Conservation (phyloP, 1,284 basidiomycete genomes). For the Rhodotorula sp. region DNA sequence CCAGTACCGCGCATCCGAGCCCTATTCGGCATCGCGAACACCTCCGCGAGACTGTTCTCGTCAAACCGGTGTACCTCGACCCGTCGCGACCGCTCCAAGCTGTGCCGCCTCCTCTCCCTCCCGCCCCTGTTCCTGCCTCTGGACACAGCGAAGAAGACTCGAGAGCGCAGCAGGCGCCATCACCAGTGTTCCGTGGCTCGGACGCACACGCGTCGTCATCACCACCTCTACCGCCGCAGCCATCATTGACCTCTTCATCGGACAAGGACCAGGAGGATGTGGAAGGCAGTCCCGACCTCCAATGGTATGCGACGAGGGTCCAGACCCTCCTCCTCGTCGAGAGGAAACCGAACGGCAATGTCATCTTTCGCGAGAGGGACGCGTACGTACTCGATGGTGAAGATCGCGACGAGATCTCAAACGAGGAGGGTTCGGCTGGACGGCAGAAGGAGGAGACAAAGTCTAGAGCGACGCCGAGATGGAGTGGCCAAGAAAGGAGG, state of each 20-base stretch:
- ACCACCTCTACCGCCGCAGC: no score
- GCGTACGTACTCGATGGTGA: constrained; percentile 16
- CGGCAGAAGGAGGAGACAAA: background rate
- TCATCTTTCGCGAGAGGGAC: constrained; percentile 36
- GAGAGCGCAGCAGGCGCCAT: no score
- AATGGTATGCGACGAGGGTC: constrained; percentile 43
- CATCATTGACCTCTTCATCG: no score
- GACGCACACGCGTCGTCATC: no score
- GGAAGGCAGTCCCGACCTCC: constrained; percentile 4
- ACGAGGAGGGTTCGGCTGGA: constrained; percentile 11
- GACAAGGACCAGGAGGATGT: no score
- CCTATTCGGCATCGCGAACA: constrained; percentile 35
- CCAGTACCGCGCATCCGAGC: constrained; percentile 24
- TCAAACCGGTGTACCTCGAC: constrained; percentile 38
- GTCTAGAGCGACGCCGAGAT: constrained; percentile 10
- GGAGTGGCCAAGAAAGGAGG: constrained; percentile 29
- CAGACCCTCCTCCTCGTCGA: constrained; percentile 39
- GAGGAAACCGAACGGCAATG: constrained; percentile 13
- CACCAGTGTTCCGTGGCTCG: no score
- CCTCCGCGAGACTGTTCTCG: constrained; percentile 43
- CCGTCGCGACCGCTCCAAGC: constrained; percentile 23
- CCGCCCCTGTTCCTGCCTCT: background rate
- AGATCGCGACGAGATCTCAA: no score
- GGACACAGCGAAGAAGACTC: background rate
- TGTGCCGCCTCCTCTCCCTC: constrained; percentile 20